Conservation (phyloP, 225 moss, liverwort and hornwort species). For the Lunularia cruciata region DNA sequence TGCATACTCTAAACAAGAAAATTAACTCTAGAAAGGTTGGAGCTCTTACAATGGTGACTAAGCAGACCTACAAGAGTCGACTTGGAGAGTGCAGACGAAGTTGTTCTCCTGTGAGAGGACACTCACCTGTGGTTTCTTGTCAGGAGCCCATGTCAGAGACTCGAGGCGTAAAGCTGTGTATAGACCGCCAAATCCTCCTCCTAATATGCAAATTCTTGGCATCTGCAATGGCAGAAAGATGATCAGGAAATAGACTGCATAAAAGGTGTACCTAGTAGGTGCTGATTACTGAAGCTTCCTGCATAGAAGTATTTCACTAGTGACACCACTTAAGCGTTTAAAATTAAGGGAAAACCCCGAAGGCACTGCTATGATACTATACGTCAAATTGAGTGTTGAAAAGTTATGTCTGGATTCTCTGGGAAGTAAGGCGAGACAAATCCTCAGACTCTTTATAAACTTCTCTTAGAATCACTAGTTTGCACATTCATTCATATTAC, state of each 20-base stretch:
- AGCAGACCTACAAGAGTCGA: too few species aligned
- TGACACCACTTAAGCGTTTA: too few species aligned
- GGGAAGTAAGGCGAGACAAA: neutral
- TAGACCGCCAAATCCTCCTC: constrained; percentile 96
- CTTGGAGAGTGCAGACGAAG: too few species aligned
- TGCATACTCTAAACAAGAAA: constrained; percentile 1
- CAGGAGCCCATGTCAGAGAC: constrained; percentile 77
- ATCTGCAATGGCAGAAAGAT: constrained; percentile 41
- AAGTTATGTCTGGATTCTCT: neutral
- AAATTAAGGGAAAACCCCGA: too few species aligned
- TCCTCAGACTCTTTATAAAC: neutral
- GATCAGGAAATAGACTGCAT: neutral
- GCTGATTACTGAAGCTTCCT: too few species aligned
- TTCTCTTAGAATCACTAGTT: neutral
- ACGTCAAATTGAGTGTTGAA: neutral
- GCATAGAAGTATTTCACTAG: too few species aligned
- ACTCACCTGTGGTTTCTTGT: constrained; percentile 86
- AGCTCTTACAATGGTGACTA: neutral
- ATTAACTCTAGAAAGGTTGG: neutral
- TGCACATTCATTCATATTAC: neutral
- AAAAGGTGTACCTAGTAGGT: too few species aligned
- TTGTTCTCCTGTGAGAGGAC: neutral
- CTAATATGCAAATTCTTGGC: constrained; percentile 86
- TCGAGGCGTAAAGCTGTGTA: constrained; percentile 95
- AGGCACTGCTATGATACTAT: too few species aligned